These are phyloP conservation scores for Mycena sanguinolenta DNA, from an alignment of 768 basidiomycete species.

Conservation along the genomic window DNA sequence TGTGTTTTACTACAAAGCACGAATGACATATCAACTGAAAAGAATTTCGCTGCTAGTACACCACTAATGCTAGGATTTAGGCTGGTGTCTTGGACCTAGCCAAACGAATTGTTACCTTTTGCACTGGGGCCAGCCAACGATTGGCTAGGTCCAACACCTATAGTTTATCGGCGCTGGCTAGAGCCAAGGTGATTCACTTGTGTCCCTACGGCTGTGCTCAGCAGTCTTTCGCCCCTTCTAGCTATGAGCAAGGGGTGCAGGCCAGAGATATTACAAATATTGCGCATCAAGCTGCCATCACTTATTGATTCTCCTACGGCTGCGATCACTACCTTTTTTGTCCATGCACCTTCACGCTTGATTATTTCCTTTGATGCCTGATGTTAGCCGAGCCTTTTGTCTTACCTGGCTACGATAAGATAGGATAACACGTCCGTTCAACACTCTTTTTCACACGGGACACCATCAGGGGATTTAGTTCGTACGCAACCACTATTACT, in stretches of 20 bases:
- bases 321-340: background rate
- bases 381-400: no score
- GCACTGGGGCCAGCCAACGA: background rate
- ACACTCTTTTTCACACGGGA: background rate
- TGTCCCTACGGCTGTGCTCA: background rate
- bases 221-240: background rate
- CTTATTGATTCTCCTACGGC: background rate
- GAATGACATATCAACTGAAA: no score
- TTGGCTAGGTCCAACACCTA: background rate
- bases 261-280: background rate
- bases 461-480: background rate
- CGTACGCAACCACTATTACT: background rate
- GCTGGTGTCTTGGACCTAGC: background rate
- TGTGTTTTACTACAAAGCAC: no score
- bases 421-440: background rate
- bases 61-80: background rate
- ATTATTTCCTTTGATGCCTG: no score
- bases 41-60: no score
- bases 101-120: background rate
- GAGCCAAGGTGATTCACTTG: background rate
- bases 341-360: no score
- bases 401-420: background rate
- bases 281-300: background rate
- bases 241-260: background rate
- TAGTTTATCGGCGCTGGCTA: background rate